phyloP scores from a whole-genome alignment of 495 filamentous ascomycete genomes.

The Penicillium egyptiacum region DNA sequence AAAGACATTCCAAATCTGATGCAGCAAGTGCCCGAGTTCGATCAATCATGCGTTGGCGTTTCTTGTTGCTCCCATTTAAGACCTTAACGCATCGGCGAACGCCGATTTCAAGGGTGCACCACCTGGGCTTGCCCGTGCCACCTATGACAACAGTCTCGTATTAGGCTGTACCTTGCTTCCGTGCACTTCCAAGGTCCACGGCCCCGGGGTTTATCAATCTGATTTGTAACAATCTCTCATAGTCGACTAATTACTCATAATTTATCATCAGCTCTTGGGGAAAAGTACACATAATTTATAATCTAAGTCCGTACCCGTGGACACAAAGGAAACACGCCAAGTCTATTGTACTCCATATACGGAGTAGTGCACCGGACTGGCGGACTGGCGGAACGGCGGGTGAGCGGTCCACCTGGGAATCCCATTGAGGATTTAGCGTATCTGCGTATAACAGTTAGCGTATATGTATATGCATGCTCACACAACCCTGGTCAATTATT shows the following conservation, averaged over 20 bases:
- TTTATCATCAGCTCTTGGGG: not conserved
- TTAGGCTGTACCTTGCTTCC: not conserved
- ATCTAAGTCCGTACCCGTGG: not conserved
- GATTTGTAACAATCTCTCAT: not conserved
- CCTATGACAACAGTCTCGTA: constrained; percentile 7
- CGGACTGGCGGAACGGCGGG: constrained; percentile 12
- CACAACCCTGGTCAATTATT: not conserved
- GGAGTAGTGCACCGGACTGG: not conserved
- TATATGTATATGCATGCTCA: not conserved
- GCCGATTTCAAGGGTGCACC: not conserved
- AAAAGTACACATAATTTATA: not conserved
- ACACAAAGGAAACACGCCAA: not conserved
- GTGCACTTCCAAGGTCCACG: too few relatives aligned
- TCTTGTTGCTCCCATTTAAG: not conserved
- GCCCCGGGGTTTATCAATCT: too few relatives aligned
- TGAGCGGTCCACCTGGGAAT: not conserved
- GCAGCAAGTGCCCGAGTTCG: not conserved
- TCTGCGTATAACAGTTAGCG: not conserved
- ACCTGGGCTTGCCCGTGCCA: not conserved
- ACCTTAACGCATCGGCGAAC: constrained; percentile 1
- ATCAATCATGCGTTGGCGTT: not conserved
- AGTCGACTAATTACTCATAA: not conserved
- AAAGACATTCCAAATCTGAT: not conserved
- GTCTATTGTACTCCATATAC: not conserved
- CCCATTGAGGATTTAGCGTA: not conserved